Evolutionary conservation across 768 basidiomycete genomes (phyloP).

Genomic region (Hirschioporus abietinus): DNA sequence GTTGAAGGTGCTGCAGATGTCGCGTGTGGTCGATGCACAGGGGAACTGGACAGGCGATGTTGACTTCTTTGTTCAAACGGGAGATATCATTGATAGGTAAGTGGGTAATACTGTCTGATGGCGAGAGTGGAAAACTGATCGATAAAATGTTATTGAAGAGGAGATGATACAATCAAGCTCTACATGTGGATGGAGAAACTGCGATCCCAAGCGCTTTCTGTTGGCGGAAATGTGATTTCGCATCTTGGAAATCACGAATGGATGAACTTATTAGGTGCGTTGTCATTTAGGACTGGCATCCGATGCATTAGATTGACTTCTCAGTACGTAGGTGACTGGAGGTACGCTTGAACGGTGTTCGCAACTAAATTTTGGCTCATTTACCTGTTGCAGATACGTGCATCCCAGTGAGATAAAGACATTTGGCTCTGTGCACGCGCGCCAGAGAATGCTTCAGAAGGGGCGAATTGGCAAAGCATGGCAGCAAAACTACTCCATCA

Average conservation of each 20-base stretch:
- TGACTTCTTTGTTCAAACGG: conserved; percentile 90
- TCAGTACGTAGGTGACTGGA: conserved; percentile 67
- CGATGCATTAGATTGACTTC: conserved; percentile 2
- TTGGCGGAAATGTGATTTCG: conserved; percentile 69
- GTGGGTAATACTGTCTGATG: conserved; percentile 17
- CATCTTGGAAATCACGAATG: conserved; percentile 94
- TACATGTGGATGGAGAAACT: conserved; percentile 83
- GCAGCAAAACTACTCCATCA: conserved; percentile 80
- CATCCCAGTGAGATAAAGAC: conserved; percentile 76
- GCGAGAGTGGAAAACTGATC: conserved; percentile 4
- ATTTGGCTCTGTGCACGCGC: conserved; percentile 65
- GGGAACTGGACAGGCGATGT: conserved; percentile 80
- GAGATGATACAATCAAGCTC: conserved; percentile 83
- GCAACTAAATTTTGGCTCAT: conserved; percentile 4
- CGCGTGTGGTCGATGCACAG: conserved; percentile 64
- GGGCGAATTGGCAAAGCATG: conserved; percentile 80
- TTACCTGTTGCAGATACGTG: conserved; percentile 59
- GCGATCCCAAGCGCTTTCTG: conserved; percentile 61
- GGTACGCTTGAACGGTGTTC: conserved; percentile 34
- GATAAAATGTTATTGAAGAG: conserved; percentile 37
- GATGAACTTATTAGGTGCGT: conserved; percentile 82
- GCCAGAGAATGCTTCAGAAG: conserved; percentile 67
- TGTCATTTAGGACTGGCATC: neutral
- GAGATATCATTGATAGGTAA: conserved; percentile 91
- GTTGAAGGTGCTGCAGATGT: conserved; percentile 72